These are phyloP conservation scores for Cyclocybe cylindracea DNA, from an alignment of 768 basidiomycete species.

Conservation along the genomic window DNA sequence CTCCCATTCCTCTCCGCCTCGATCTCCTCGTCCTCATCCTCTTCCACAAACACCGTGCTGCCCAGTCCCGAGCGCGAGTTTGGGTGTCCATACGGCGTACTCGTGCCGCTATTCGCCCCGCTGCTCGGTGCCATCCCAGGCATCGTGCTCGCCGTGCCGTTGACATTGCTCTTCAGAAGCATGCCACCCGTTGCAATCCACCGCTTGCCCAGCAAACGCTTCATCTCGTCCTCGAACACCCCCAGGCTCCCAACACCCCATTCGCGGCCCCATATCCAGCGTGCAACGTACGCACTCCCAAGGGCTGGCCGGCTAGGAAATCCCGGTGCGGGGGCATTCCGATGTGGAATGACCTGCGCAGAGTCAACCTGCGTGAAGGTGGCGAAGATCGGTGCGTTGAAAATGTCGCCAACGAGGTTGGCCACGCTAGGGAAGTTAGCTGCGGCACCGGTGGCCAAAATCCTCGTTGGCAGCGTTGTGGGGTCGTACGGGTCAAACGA, in stretches of 20 bases:
- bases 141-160: constrained; percentile 32
- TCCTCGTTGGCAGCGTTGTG: constrained; percentile 59
- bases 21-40: constrained; percentile 75
- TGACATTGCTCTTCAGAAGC: constrained; percentile 61
- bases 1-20: constrained; percentile 49
- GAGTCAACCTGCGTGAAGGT: constrained; percentile 76
- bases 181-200: constrained; percentile 70
- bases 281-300: constrained; percentile 76
- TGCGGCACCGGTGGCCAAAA: constrained; percentile 77
- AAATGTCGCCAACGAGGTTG: constrained; percentile 78
- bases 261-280: constrained; percentile 86
- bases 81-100: constrained; percentile 63
- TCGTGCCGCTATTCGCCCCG: constrained; percentile 63
- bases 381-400: constrained; percentile 80
- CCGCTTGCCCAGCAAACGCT: constrained; percentile 67
- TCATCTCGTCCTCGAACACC: constrained; percentile 81
- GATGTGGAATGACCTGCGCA: constrained; percentile 69
- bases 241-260: constrained; percentile 48
- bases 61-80: constrained; percentile 50
- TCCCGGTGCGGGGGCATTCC: constrained; percentile 71
- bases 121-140: constrained; percentile 33
- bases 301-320: constrained; percentile 71
- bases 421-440: constrained; percentile 84
- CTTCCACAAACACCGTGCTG: constrained; percentile 60
- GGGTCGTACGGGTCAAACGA: constrained; percentile 81